Base-by-base conservation (phyloP, 192 early-diverging fungal genomes). In the Chytriomyces sp. region DNA sequence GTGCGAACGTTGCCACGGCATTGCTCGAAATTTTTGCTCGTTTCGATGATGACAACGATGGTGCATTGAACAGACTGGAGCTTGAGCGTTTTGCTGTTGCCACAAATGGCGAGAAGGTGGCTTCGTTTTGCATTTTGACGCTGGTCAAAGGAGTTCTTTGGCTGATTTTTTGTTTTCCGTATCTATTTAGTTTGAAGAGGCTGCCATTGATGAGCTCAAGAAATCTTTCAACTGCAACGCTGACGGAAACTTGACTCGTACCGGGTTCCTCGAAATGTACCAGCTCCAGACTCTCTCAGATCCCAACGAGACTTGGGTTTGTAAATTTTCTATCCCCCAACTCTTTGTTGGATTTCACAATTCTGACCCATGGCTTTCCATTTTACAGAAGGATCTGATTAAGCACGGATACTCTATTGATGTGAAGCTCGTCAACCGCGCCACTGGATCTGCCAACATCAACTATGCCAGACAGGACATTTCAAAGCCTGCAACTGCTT, bases 241-340 rank as follows among this genome's bases (percentile, higher is more conserved):
- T 5, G 83, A 89, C 18, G 90, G 91, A 7, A 60, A 86, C 23
- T 74, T 96, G 65, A 89, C 91, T 2, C 82, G 80, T 24, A 85
- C 84, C 48, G 94, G 94, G 7, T 96, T 94, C 69, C 61, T 93
- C 53, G 92, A 96, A 79, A 89, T 96, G 88, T 93, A 93, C 84
- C 90, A 91, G 67, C 71, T 79, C 6, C 78, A 79, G 50, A 79
- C 78, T n/a, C 49, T 79, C 23, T 66, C 62, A 26, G 78, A 79
- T 64, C 78, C 78, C 18, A 50, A 66, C 65, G 78, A 79, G 50
- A 78, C 77, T 11, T 78, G 77, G 77, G 68, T 77, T 24, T 35
- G 64, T 70, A 60, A 20, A 13, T 20, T 57, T 20, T 57, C 16
- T 20, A 5, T 57, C 53, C 53, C 50, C 53, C 53, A 13, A n/a